Evolutionary conservation across 306 rosid species (phyloP), one percentile per base, ranked within the genome.

Genomic region (Mimosa pudica): DNA sequence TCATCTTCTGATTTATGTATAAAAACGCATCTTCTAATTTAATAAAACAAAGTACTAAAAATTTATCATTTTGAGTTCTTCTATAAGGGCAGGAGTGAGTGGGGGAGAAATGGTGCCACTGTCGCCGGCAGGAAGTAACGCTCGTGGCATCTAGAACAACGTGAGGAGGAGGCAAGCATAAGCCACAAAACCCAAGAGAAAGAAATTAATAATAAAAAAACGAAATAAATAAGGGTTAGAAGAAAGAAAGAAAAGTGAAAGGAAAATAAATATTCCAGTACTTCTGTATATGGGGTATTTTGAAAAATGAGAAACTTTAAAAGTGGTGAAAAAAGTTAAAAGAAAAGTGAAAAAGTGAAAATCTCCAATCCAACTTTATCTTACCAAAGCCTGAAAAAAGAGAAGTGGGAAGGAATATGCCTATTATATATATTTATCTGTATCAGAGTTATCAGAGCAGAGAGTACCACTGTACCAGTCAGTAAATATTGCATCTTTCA

Each of bases 121-220:
- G 61, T 10, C 30, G 71, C 67, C 76, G 66, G 75, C 73, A 20
- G 61, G n/a, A 54, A 64, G 81, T 13, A 46, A 55, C 76, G 18
- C 79, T 71, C 79, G 84, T 80, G 87, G 79, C 71, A 80, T 80
- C 84, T 84, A 48, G 79, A 57, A 24, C 70, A 72, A 70, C 82
- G 84, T 80, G 84, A 80, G 65, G n/a, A 35, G 13, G 73, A 18
- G 52, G 54, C 73, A 68, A 18, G 63, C 63, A 17, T 18, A 2
- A 55, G 4, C 61, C 17, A 10, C 51, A 38, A 17, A 54, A 14
- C 33, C 49, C 52, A 24, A 76, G 7, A 32, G 8, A 48, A 4
- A 10, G 8, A n/a, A 57, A 57, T 3, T 13, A 51, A 13, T 13
- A 55, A 55, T 55, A 55, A 55, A 55, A 55, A n/a, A 17, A 52